Percentiles rank a stretch among this genome's conserved stretches.
Evolutionary conservation across 2,329 filamentous ascomycete species (phyloP).

Genomic region (Aspergillus caelatus): DNA sequence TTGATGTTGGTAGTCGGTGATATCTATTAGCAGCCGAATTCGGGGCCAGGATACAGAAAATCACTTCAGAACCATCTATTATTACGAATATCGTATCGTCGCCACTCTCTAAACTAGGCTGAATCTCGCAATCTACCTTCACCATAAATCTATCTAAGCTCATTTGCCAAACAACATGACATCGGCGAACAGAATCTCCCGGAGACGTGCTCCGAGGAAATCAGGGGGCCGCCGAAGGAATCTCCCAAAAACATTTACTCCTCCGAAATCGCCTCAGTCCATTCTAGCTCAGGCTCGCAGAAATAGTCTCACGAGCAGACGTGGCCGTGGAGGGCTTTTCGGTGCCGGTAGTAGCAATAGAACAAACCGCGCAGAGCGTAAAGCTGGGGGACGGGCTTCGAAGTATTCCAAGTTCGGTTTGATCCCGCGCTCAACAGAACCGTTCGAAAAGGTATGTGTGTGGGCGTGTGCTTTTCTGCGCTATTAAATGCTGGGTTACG

Average conservation of each 20-base stretch:
- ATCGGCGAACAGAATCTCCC: slow-evolving; percentile 12
- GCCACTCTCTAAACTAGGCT: background rate
- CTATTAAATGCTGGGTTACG: background rate
- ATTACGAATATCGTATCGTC: background rate
- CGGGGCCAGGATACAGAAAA: background rate
- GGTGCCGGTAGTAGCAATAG: slow-evolving; percentile 9
- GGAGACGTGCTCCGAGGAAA: slow-evolving; percentile 16
- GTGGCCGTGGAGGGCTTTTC: slow-evolving; percentile 3
- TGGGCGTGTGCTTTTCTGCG: background rate
- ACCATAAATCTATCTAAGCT: background rate
- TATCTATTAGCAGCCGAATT: background rate
- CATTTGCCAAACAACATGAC: slow-evolving; percentile 18
- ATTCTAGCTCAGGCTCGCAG: slow-evolving; percentile 17
- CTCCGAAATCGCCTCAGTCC: slow-evolving; percentile 19
- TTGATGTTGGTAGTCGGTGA: background rate
- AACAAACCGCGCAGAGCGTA: slow-evolving; percentile 1
- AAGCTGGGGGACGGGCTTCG: slow-evolving; percentile 4
- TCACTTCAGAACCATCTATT: background rate
- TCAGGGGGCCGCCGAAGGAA: slow-evolving; percentile 12
- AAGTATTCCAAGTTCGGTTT: slow-evolving; percentile 19
- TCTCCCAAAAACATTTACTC: slow-evolving; percentile 11
- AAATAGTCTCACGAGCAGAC: slow-evolving; percentile 13
- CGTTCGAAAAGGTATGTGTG: slow-evolving; percentile 28
- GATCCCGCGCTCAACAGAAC: slow-evolving; percentile 28
- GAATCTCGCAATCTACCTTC: background rate